Evolutionary conservation across 345 rosid species (phyloP), one percentile per base, ranked within the genome.

Genomic region (Brassica cretica): DNA sequence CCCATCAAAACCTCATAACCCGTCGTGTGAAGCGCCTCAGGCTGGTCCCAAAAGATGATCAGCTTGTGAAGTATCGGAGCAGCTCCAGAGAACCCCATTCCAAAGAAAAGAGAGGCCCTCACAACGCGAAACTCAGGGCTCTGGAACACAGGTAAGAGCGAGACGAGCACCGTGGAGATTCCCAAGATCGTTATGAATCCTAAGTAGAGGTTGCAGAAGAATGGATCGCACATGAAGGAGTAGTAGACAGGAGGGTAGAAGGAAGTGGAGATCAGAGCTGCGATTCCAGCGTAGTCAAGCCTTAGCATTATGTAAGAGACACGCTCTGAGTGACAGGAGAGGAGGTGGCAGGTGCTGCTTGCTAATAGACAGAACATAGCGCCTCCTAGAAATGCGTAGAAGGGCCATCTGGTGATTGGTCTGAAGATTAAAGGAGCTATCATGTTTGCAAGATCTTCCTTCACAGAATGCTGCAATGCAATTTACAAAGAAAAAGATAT

Each of bases 341-440:
- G 84, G 69, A 94, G 97, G 71, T 94, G 97, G 77, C 95, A 94
- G 0, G 86, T 81, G 75, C 98, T 94, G 86, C 97, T 92, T 5
- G 93, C 89, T 27, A 94, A 87, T 76, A 94, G 80, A 85, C 98
- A 92, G 86, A 94, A 94, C 97, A 94, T 92, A 2, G 97, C 98
- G 0, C 98, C 98, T 0, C 97, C 95, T 83, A 92, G 3, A 84
- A 94, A 94, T 35, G 89, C 91, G 6, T 88, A 94, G 75, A 94
- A 92, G 6, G 98, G 98, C 97, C 98, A 94, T 15, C 97, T 80
- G 0, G 98, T 89, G 14, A 91, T 92, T 6, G 97, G 98, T 66
- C 91, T 77, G 71, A 87, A 49, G 85, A 87, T 78, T 12, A 89
- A 73, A 12, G 98, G 94, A 55, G 97, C 97, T 75, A 92, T 81